These are phyloP conservation scores for Emmonsiellopsis sp. DNA, from an alignment of 2,329 filamentous ascomycete genomes.

Conservation along the genomic window DNA sequence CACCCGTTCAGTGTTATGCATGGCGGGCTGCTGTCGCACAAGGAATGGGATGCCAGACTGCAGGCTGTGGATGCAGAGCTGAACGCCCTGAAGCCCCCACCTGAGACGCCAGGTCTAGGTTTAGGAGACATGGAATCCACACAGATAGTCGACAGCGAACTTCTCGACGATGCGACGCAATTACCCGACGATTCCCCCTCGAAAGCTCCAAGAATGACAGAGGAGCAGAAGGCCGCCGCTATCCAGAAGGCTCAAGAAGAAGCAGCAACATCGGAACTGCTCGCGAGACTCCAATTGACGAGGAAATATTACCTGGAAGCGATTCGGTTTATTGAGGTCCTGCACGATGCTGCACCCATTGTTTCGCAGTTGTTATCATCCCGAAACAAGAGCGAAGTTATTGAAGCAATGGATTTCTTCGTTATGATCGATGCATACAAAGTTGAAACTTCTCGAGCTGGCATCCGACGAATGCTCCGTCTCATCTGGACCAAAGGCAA, in stretches of 20 bases:
- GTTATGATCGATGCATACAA: slow-evolving; percentile 93
- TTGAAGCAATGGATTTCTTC: slow-evolving; percentile 98
- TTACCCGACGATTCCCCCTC: slow-evolving; percentile 57
- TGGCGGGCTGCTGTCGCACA: slow-evolving; percentile 72
- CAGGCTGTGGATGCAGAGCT: slow-evolving; percentile 78
- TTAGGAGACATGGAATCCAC: slow-evolving; percentile 48
- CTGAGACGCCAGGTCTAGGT: slow-evolving; percentile 61
- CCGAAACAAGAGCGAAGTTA: slow-evolving; percentile 95
- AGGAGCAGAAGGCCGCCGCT: slow-evolving; percentile 65
- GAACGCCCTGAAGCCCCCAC: slow-evolving; percentile 69
- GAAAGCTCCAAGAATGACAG: slow-evolving; percentile 61
- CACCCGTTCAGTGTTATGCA: slow-evolving; percentile 92
- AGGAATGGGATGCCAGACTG: slow-evolving; percentile 76
- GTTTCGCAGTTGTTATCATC: slow-evolving; percentile 85
- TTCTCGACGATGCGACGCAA: slow-evolving; percentile 85
- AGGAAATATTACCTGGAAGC: slow-evolving; percentile 90
- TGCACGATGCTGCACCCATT: slow-evolving; percentile 71
- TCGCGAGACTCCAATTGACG: slow-evolving; percentile 79
- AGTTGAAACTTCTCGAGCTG: slow-evolving; percentile 82
- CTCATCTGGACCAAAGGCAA: slow-evolving; percentile 99
- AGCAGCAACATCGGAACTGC: slow-evolving; percentile 77
- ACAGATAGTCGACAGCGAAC: slow-evolving; percentile 64
- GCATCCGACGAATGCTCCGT: slow-evolving; percentile 90
- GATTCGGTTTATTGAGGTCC: slow-evolving; percentile 82
- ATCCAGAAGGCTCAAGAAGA: slow-evolving; percentile 76